Evolutionary conservation across 768 basidiomycete species (phyloP).

Genomic region (Boletus sp.): DNA sequence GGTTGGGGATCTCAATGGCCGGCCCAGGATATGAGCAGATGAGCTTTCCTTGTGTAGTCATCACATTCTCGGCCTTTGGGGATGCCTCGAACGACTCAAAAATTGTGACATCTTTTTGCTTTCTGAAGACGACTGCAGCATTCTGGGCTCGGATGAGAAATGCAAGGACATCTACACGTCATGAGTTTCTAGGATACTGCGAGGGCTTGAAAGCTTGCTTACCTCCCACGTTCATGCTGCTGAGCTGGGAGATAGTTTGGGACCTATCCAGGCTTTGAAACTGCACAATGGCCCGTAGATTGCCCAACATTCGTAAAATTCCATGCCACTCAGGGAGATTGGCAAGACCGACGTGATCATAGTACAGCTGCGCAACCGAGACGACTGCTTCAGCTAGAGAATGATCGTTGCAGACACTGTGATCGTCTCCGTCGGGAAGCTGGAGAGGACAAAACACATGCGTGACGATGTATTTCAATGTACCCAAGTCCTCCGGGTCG

Average conservation of each 20-base stretch:
- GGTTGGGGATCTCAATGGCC: conserved; percentile 36
- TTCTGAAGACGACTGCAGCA: conserved; percentile 42
- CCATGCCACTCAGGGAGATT: background rate
- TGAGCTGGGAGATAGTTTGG: conserved; percentile 5
- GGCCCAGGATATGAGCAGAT: conserved; percentile 46
- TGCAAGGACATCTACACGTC: conserved; percentile 34
- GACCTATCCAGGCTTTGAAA: conserved; percentile 10
- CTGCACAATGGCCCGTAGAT: conserved; percentile 3
- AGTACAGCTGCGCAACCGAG: conserved; percentile 18
- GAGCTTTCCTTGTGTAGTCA: conserved; percentile 40
- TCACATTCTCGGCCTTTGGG: conserved; percentile 33
- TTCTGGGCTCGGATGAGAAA: conserved; percentile 46
- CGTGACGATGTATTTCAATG: conserved; percentile 30
- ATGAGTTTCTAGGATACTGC: background rate
- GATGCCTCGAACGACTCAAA: conserved; percentile 48
- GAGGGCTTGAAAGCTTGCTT: background rate
- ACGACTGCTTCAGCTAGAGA: conserved; percentile 24
- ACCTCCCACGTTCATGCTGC: conserved; percentile 10
- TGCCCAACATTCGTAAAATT: background rate
- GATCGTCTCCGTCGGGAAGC: conserved; percentile 35
- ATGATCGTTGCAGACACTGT: conserved; percentile 20
- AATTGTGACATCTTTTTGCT: conserved; percentile 21
- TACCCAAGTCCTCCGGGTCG: background rate
- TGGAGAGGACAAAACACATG: conserved; percentile 43
- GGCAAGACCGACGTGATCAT: background rate